Base-by-base conservation (phyloP, 768 basidiomycete genomes). In the Mycena sanguinolenta region DNA sequence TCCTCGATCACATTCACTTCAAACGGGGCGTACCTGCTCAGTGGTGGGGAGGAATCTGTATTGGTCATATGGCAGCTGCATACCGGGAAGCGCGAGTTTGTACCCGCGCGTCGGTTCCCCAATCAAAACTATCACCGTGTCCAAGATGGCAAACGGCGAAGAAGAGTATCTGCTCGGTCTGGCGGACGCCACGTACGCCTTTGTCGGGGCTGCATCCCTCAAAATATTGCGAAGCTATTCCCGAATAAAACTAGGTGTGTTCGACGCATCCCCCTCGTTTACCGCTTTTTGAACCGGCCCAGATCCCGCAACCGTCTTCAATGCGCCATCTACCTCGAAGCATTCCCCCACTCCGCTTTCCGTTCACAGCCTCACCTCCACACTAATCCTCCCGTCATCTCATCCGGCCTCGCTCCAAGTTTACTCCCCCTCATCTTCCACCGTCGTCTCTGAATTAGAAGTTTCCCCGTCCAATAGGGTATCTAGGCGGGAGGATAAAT, bases 41-140 rank as follows among this genome's bases (percentile, higher is more conserved):
- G 94, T 69, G 97, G 96, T 71, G 98, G 98, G 53, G 95, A 98
- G 79, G 98, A 99, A 79, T 89, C 93, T 36, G 97, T 98, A 13
- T 81, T 99, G n/a, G 97, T 99, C 44, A 92, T 97, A 67, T 99
- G 98, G 98, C 95, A 98, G 77, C 79, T 99, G 49, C 92, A 95
- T 72, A 90, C 92, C 0, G 94, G 94, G 6, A 94, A 91, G 79
- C 92, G 91, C 77, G 96, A 98, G 79, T 99, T 95, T 77, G 89
- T 99, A 2, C n/a, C 96, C 98, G 36, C 90, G 98, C 59, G 85
- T 99, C 14, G 97, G 97, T 21, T 92, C 95, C 4, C 91, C 96
- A 6, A 94, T 98, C 63, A 87, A 86, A 75, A 90, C 89, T 39
- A 84, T 97, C 38, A 86, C 90, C 4, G 82, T 93, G 50, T 86